Evolutionary conservation across 257 asterid species (phyloP).

Genomic region (Verbascum thapsus): DNA sequence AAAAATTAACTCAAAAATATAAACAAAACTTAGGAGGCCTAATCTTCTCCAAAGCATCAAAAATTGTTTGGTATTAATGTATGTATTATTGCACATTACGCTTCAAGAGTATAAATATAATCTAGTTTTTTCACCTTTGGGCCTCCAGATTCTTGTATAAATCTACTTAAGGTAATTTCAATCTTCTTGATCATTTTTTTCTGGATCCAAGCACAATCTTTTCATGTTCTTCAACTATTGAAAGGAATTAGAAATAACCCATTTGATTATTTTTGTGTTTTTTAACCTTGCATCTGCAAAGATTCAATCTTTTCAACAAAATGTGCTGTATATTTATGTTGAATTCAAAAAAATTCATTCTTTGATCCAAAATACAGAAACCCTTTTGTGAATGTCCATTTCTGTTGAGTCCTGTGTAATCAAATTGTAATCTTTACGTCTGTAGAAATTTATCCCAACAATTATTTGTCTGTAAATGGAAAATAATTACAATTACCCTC

Average conservation of each 20-base stretch:
- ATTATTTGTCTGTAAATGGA: slow-evolving; percentile 56
- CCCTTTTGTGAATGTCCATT: slow-evolving; percentile 30
- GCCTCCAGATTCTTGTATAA: slow-evolving; percentile 4
- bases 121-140: slow-evolving; percentile 12
- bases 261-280: slow-evolving; percentile 18
- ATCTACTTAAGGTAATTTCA: background rate
- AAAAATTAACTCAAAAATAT: no score
- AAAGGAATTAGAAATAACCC: slow-evolving; percentile 22
- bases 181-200: slow-evolving; percentile 5
- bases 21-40: no score
- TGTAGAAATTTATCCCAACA: background rate
- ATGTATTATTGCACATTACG: slow-evolving; percentile 7
- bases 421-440: slow-evolving; percentile 25
- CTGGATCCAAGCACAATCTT: slow-evolving; percentile 18
- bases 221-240: slow-evolving; percentile 6
- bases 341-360: background rate
- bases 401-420: slow-evolving; percentile 22
- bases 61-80: no score
- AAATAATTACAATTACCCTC: slow-evolving; percentile 52
- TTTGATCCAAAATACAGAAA: slow-evolving; percentile 21
- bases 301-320: slow-evolving; percentile 15
- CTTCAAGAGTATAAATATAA: background rate
- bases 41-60: no score
- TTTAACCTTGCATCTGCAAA: slow-evolving; percentile 15
- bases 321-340: background rate